A percentile compares a stretch with the other conserved stretches of the same genome.
These are phyloP conservation scores for Micractinium conductrix DNA, from an alignment of 139 green algal species.

Conservation along the genomic window DNA sequence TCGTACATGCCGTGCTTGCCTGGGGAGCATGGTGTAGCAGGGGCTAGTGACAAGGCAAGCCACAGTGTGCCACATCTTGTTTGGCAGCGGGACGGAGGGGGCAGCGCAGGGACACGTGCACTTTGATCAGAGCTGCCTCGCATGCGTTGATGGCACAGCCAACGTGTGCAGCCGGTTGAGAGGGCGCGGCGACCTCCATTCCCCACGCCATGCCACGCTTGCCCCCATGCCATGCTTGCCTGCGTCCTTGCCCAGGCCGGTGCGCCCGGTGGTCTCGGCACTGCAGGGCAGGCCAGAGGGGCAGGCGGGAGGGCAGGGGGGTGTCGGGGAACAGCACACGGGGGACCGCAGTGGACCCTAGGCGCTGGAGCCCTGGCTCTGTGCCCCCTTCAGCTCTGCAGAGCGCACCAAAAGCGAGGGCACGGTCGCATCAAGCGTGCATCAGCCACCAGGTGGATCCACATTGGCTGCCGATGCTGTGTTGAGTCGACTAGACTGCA, in stretches of 20 bases:
- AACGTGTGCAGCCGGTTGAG: too few relatives aligned
- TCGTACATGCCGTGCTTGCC: constrained; percentile 2
- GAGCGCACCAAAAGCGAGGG: background rate
- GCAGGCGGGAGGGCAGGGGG: background rate
- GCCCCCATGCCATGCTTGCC: constrained; percentile 13
- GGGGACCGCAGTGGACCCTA: background rate
- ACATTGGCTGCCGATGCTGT: background rate
- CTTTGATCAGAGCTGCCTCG: too few relatives aligned
- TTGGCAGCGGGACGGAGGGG: too few relatives aligned
- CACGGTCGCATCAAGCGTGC: background rate
- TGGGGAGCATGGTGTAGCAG: too few relatives aligned
- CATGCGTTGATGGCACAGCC: too few relatives aligned
- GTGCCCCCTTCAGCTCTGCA: background rate
- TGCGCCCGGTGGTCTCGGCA: background rate
- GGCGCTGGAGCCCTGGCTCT: background rate
- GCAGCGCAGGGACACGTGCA: too few relatives aligned
- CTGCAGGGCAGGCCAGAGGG: background rate
- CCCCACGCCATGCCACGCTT: too few relatives aligned
- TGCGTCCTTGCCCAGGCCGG: constrained; percentile 4
- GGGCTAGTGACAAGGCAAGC: too few relatives aligned
- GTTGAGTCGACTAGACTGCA: background rate
- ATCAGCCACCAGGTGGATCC: too few relatives aligned
- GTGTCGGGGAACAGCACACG: background rate
- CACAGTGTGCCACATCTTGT: too few relatives aligned
- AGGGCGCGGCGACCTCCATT: too few relatives aligned